phyloP scores from a whole-genome alignment of 176 grass and related monocot genomes.

The Lolium rigidum region DNA sequence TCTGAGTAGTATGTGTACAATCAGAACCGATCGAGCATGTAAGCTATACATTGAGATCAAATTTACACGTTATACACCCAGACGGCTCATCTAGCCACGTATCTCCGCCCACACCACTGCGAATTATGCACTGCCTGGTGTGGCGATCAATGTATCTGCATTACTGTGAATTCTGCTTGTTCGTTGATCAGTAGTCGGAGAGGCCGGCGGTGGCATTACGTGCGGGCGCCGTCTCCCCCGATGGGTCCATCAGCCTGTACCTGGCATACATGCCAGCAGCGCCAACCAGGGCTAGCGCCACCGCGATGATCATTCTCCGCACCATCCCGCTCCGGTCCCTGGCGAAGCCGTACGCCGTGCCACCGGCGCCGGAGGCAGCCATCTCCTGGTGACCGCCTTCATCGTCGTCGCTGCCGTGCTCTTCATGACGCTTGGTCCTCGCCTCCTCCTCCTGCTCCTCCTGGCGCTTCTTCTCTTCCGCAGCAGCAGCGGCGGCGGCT shows the following conservation, averaged over 20 bases:
- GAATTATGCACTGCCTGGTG: no score
- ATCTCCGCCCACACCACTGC: not conserved
- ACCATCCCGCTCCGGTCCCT: conserved; percentile 15
- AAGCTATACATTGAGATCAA: not conserved
- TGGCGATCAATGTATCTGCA: not conserved
- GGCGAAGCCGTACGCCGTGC: not conserved
- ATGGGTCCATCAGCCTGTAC: conserved; percentile 36
- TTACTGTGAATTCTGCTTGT: not conserved
- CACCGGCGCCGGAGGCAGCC: not conserved
- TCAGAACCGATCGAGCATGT: not conserved
- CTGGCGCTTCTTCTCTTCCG: not conserved
- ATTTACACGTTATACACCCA: not conserved
- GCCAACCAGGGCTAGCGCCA: conserved; percentile 31
- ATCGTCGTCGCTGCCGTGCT: not conserved
- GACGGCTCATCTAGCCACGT: not conserved
- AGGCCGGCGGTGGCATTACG: not conserved
- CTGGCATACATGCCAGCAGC: conserved; percentile 32
- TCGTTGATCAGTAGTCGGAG: conserved; percentile 22
- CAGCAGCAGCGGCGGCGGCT: not conserved
- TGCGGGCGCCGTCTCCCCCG: not conserved
- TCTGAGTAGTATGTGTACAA: conserved; percentile 9
- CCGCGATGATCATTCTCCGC: conserved; percentile 8
- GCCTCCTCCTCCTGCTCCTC: not conserved
- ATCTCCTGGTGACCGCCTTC: not conserved
- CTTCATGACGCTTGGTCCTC: not conserved